These are phyloP conservation scores for Phanerochaete carnosa DNA, from an alignment of 768 basidiomycete genomes.

Conservation along the genomic window DNA sequence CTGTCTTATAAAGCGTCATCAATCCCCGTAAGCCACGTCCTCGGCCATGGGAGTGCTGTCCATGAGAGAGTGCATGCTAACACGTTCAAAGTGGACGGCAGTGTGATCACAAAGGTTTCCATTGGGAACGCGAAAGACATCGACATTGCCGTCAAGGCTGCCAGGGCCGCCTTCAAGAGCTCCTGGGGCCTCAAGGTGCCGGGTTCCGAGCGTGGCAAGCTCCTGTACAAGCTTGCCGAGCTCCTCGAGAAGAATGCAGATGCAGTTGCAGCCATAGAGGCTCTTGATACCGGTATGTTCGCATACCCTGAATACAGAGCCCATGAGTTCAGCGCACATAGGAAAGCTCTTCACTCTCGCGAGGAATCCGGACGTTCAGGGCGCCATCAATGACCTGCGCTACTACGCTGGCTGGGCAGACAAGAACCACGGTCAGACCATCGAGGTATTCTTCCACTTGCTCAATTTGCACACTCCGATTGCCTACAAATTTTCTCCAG, in stretches of 20 bases:
- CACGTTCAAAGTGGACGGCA: slow-evolving; percentile 40
- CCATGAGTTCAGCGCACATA: too few species aligned
- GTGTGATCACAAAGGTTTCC: slow-evolving; percentile 32
- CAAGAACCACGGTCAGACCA: slow-evolving; percentile 47
- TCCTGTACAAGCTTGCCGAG: slow-evolving; percentile 47
- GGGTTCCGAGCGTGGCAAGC: slow-evolving; percentile 34
- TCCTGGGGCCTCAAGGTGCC: slow-evolving; percentile 51
- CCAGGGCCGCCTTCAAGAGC: slow-evolving; percentile 36
- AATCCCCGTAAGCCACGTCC: not conserved
- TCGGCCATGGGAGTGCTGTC: not conserved
- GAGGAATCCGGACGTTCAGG: slow-evolving; percentile 20
- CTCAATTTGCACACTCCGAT: slow-evolving; percentile 20
- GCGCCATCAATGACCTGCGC: slow-evolving; percentile 5
- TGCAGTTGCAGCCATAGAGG: slow-evolving; percentile 50
- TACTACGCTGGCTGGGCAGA: slow-evolving; percentile 69
- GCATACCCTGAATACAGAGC: too few species aligned
- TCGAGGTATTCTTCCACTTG: too few species aligned
- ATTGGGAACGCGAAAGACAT: slow-evolving; percentile 41
- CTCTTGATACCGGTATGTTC: slow-evolving; percentile 45
- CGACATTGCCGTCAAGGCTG: slow-evolving; percentile 41
- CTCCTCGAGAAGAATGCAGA: slow-evolving; percentile 47
- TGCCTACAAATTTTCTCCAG: slow-evolving; percentile 19
- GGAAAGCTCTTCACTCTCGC: slow-evolving; percentile 34
- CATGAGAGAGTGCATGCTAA: not conserved
- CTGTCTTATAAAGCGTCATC: not conserved